These are phyloP conservation scores for Erodium moschatum DNA, from an alignment of 441 rosid species.

Conservation along the genomic window DNA sequence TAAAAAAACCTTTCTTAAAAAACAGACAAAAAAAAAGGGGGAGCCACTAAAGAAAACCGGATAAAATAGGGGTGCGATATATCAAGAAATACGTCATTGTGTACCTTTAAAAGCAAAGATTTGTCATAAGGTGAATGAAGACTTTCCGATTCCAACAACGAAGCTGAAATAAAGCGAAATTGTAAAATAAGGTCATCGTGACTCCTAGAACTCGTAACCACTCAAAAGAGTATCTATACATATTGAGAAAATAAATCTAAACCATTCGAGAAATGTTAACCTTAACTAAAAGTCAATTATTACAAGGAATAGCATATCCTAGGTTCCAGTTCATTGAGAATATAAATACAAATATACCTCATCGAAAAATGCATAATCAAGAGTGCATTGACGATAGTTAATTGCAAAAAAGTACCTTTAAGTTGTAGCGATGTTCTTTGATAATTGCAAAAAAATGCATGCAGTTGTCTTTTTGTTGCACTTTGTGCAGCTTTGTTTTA, in stretches of 20 bases:
- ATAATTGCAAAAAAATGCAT: no score
- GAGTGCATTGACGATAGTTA: no score
- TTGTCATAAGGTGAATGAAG: constrained; percentile 38
- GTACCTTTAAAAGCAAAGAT: constrained; percentile 55
- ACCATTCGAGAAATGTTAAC: no score
- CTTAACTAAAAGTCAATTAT: background rate
- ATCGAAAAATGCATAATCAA: no score
- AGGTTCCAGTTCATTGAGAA: background rate
- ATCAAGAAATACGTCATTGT: constrained; percentile 4
- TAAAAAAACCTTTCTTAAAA: no score
- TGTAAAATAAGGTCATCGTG: constrained; percentile 9
- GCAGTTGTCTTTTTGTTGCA: no score
- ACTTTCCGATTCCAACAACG: constrained; percentile 46
- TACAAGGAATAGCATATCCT: background rate
- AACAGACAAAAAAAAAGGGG: no score
- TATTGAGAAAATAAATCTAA: background rate
- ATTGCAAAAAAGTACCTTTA: no score
- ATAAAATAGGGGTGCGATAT: no score
- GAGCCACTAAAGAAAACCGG: no score
- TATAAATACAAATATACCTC: background rate
- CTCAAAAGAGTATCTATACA: background rate
- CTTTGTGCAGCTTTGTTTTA: no score
- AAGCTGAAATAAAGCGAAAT: constrained; percentile 36
- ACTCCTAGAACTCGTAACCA: background rate
- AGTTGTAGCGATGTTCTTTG: no score